Conservation (phyloP, 2,329 filamentous ascomycete genomes). For the Arthrinium phaeospermum region DNA sequence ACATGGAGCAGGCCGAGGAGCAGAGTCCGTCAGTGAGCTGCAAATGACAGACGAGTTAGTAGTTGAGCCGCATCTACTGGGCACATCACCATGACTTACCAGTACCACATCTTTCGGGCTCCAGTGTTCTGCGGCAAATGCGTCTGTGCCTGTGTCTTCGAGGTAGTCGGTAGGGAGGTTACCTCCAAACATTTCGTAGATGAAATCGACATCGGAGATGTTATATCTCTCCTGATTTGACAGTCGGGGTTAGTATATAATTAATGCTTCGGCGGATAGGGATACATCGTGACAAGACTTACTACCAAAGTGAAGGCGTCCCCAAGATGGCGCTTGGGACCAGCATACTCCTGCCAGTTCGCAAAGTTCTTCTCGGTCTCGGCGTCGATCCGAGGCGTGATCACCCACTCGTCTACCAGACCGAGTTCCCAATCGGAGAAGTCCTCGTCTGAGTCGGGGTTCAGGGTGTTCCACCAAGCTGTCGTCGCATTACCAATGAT, state of each 20-base stretch:
- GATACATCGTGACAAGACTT: not conserved
- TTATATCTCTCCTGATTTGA: conserved; percentile 26
- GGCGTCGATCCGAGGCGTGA: conserved; percentile 29
- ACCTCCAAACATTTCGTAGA: conserved; percentile 22
- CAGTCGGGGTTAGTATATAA: not conserved
- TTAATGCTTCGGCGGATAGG: too few relatives aligned
- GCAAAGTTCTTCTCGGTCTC: conserved; percentile 29
- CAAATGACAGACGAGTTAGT: not conserved
- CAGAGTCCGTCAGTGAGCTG: conserved; percentile 38
- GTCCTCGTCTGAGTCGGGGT: conserved; percentile 15
- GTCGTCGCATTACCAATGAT: conserved; percentile 27
- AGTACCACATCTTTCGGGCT: conserved; percentile 29
- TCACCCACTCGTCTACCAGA: conserved; percentile 31
- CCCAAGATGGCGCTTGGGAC: conserved; percentile 22
- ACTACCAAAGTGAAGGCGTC: conserved; percentile 29
- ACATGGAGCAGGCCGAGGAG: conserved; percentile 38
- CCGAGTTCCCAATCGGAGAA: conserved; percentile 19
- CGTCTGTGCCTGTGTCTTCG: conserved; percentile 13
- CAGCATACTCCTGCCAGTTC: conserved; percentile 31
- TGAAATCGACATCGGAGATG: conserved; percentile 25
- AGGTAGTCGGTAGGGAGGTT: conserved; percentile 24
- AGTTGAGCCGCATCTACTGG: not conserved
- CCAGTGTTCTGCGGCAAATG: conserved; percentile 19
- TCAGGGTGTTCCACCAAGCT: conserved; percentile 20
- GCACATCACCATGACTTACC: conserved; percentile 1